phyloP scores from a whole-genome alignment of 495 filamentous ascomycete species.

The Neurospora sp. region DNA sequence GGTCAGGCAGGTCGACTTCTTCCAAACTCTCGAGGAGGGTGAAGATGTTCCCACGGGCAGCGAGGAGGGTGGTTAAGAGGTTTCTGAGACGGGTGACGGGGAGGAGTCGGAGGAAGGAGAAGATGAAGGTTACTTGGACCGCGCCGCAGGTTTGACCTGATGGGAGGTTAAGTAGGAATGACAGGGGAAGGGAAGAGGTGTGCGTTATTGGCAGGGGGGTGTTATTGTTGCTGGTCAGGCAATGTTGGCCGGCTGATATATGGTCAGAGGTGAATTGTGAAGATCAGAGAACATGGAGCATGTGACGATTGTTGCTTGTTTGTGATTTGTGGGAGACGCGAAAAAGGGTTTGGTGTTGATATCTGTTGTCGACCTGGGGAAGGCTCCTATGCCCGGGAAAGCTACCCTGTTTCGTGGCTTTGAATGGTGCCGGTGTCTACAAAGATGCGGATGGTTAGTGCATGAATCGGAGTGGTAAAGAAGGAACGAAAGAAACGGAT shows the following conservation, averaged over 20 bases:
- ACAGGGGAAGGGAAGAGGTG: neutral
- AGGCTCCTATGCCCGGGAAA: neutral
- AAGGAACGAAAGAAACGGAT: neutral
- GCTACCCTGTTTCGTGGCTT: neutral
- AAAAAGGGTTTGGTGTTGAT: neutral
- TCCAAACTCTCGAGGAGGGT: neutral
- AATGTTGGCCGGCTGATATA: neutral
- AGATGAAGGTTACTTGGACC: neutral
- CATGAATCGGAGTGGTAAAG: neutral
- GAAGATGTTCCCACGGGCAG: neutral
- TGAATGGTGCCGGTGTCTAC: neutral
- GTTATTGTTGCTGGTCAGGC: neutral
- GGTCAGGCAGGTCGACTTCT: neutral
- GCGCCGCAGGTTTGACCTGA: neutral
- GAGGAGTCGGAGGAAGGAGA: neutral
- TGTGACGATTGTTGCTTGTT: neutral
- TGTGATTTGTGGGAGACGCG: neutral
- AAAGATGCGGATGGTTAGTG: neutral
- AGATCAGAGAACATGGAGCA: neutral
- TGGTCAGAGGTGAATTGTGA: too few species aligned
- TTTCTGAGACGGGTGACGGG: neutral
- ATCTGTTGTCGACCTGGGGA: neutral
- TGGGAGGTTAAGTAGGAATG: neutral
- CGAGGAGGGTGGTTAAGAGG: neutral
- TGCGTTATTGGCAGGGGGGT: neutral